Conservation (phyloP, 2,329 filamentous ascomycete species). For the Tolypocladium tundrense region DNA sequence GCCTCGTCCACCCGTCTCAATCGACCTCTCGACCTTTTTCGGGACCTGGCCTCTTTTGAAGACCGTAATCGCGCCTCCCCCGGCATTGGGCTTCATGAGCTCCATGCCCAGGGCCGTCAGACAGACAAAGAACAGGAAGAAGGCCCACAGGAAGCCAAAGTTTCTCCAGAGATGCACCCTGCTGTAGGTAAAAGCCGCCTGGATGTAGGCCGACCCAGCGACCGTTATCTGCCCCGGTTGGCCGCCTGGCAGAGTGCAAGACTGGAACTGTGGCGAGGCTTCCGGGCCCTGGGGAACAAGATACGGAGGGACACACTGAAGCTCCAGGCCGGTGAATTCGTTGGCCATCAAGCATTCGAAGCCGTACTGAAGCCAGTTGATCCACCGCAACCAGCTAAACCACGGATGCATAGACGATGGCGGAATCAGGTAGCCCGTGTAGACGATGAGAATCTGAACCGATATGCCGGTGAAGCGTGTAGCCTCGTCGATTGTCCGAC, state of each 20-base stretch:
- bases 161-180: slow-evolving; percentile 60
- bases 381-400: slow-evolving; percentile 63
- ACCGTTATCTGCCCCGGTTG: slow-evolving; percentile 37
- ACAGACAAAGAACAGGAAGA: slow-evolving; percentile 61
- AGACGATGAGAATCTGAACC: slow-evolving; percentile 55
- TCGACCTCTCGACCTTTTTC: slow-evolving; percentile 43
- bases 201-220: slow-evolving; percentile 45
- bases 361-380: slow-evolving; percentile 57
- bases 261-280: slow-evolving; percentile 28
- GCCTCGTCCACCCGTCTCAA: slow-evolving; percentile 37
- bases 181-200: slow-evolving; percentile 42
- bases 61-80: slow-evolving; percentile 48
- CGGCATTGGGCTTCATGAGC: slow-evolving; percentile 48
- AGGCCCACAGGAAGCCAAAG: slow-evolving; percentile 68
- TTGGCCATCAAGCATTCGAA: slow-evolving; percentile 61
- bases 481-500: slow-evolving; percentile 52
- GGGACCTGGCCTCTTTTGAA: slow-evolving; percentile 56
- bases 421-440: slow-evolving; percentile 55
- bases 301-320: slow-evolving; percentile 48
- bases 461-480: slow-evolving; percentile 46
- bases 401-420: slow-evolving; percentile 41
- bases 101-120: slow-evolving; percentile 64
- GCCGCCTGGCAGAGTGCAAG: slow-evolving; percentile 40
- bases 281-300: slow-evolving; percentile 40
- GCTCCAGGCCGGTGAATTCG: slow-evolving; percentile 45